phyloP scores from a whole-genome alignment of 225 moss, liverwort and hornwort genomes.

The Pseudoscleropodium purum region DNA sequence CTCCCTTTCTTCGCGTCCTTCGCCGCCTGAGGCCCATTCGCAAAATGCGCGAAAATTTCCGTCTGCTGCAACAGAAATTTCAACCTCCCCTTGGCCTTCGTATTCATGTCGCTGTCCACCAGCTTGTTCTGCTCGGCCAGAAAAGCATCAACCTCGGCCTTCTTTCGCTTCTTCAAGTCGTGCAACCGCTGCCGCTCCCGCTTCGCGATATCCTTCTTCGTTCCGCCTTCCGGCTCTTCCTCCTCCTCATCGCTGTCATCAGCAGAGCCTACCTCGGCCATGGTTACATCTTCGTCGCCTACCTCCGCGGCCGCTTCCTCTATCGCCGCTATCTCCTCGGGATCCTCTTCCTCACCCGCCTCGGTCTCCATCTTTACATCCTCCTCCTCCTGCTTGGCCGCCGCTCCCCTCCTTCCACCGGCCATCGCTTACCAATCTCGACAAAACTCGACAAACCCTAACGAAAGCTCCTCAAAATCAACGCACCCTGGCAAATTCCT shows the following conservation, averaged over 20 bases:
- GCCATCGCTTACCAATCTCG: conserved; percentile 22
- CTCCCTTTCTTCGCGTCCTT: conserved; percentile 45
- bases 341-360: conserved; percentile 74
- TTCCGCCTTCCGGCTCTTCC: conserved; percentile 27
- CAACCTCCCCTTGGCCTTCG: conserved; percentile 88
- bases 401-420: conserved; percentile 38
- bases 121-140: conserved; percentile 85
- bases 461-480: neutral
- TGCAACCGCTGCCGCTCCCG: conserved; percentile 83
- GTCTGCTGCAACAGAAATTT: conserved; percentile 96
- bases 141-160: conserved; percentile 80
- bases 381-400: conserved; percentile 62
- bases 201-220: conserved; percentile 75
- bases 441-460: neutral
- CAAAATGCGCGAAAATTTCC: conserved; percentile 98
- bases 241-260: conserved; percentile 56
- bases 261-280: conserved; percentile 42
- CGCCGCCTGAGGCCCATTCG: conserved; percentile 56
- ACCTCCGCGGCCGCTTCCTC: conserved; percentile 66
- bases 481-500: neutral
- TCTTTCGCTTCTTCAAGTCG: conserved; percentile 97
- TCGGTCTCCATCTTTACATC: conserved; percentile 56
- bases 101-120: conserved; percentile 98
- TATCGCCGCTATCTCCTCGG: conserved; percentile 61
- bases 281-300: conserved; percentile 40